Evolutionary conservation across 2,329 filamentous ascomycete genomes (phyloP), one percentile per base, ranked within the genome.

Genomic region (Ophiosphaerella narmari): DNA sequence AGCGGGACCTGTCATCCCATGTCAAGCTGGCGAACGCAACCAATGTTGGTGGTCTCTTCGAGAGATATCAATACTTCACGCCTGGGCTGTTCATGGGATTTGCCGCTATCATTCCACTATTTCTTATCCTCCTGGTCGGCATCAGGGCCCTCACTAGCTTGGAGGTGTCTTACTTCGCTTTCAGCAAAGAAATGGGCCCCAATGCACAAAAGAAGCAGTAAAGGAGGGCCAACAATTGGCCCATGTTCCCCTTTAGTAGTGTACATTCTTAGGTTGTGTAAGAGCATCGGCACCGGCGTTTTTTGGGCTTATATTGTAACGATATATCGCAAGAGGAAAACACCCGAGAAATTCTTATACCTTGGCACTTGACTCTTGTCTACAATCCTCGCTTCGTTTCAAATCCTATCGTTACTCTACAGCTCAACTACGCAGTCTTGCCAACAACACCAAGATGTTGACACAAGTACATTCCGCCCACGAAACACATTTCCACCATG

Each of bases 161-260:
- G 14, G 82, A 97, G 72, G 90, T 97, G 26, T 89, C 90, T 1
- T 97, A 97, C 73, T 91, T 89, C 56, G 91, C 94, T 1, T 99
- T 97, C 71, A 93, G 95, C 71, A 97, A 96, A 80, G 93, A 97
- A 63, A 96, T 91, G 80, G 90, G 91, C 0, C 90, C 91, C n/a
- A 80, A 86, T 33, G 88, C 88, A 29, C 90, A 95, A 75, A 96
- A 92, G 84, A 96, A 85, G 71, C 82, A 87, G 75, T 82, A 81
- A 29, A 44, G 14, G 16, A 21, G 21, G n/a, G 24, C 39, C 7
- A 5, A 12, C 14, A 34, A 23, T 23, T 33, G 39, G 31, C 7
- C 26, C 7, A 11, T 8, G 11, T 29, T 9, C 7, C 26, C 5
- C 26, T 5, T 29, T 39, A 34, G 29, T 37, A 46, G 23, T 46